A percentile compares a stretch with the other conserved stretches of the same genome.
Conservation (phyloP, 495 filamentous ascomycete species). For the Pyrenula aspistea region DNA sequence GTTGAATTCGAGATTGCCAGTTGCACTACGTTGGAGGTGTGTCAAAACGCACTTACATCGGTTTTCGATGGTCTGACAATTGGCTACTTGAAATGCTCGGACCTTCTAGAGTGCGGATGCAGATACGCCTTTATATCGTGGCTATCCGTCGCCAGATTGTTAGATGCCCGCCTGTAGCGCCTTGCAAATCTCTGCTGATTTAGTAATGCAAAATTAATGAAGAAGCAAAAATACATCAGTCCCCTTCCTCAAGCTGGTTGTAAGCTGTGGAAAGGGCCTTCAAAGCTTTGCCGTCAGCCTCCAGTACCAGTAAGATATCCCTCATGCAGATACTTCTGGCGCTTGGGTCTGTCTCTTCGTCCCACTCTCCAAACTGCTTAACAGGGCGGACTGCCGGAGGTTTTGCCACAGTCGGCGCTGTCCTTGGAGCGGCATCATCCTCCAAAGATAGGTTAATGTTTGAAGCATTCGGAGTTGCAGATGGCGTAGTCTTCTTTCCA, state of each 20-base stretch:
- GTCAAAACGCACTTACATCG: no score
- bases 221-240: not conserved
- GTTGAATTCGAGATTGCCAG: no score
- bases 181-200: not conserved
- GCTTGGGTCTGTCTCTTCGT: constrained; percentile 33
- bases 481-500: constrained; percentile 18
- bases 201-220: not conserved
- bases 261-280: not conserved
- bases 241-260: not conserved
- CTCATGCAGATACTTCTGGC: constrained; percentile 33
- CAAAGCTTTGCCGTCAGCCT: constrained; percentile 29
- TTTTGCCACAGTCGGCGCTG: constrained; percentile 16
- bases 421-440: constrained; percentile 7
- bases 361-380: constrained; percentile 31
- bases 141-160: no score
- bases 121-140: no score
- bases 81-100: no score
- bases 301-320: constrained; percentile 38
- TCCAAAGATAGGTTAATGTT: not conserved
- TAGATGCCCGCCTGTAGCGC: not conserved
- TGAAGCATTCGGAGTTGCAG: constrained; percentile 8
- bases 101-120: no score
- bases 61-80: no score
- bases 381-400: constrained; percentile 9
- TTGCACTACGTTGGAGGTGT: no score